Evolutionary conservation across 768 basidiomycete genomes (phyloP), one percentile per base, ranked within the genome.

Genomic region (Collybia nuda): DNA sequence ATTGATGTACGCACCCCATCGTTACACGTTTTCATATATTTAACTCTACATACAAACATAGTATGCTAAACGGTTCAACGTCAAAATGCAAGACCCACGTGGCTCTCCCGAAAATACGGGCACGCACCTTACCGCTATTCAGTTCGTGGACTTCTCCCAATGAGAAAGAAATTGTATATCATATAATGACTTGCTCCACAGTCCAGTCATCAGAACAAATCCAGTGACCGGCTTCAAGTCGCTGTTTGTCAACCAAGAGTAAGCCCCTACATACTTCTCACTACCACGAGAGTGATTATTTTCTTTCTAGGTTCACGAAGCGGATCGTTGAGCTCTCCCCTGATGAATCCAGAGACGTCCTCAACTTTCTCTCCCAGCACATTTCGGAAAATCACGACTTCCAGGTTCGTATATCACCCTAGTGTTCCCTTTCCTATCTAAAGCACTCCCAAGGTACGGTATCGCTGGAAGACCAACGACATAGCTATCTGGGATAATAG

Each of bases 401-500:
- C 15, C 80, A 80, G 55, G 69, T 70, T 39, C 15, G 26, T 44
- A 29, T 40, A 18, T 40, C 19, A 12, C 26, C 24, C 21, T 36
- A 29, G 6, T 46, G 15, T 12, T 12, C 26, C 52, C 6, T 24
- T 32, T 3, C 19, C n/a, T n/a, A n/a, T 22, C 26, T 36, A 18
- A 12, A 26, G 15, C 7, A 22, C 18, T 11, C 37, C 23, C 68
- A 46, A 79, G 60, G 68, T 80, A 47, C 69, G 78, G 21, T 79
- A 70, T 70, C 72, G 73, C 17, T 85, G 83, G 81, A 62, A 65
- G 28, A 57, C 59, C 36, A 75, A 81, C 56, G 78, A 78, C 48
- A 59, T 84, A 21, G 83, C 83, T 0, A 80, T 85, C 56, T 85
- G 82, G 83, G 81, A 82, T 49, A 85, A 85, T 59, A 63, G 81